Conservation (phyloP, 2,329 filamentous ascomycete species). For the Fusarium poae region DNA sequence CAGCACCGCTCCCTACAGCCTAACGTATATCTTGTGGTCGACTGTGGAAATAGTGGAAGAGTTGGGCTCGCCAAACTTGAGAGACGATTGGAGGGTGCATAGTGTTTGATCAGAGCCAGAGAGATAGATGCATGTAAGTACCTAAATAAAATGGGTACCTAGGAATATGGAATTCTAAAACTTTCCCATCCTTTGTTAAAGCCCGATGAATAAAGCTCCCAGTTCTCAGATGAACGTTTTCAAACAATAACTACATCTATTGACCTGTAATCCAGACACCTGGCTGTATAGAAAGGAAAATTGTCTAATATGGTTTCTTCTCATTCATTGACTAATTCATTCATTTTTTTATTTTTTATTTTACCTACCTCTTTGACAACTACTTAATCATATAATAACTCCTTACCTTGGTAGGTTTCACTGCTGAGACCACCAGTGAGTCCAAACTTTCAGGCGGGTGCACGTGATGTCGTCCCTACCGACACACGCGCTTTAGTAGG, state of each 20-base stretch:
- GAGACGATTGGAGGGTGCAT: constrained; percentile 10
- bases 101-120: not conserved
- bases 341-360: not conserved
- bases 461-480: constrained; percentile 39
- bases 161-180: constrained; percentile 4
- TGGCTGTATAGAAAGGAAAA: not conserved
- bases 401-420: constrained; percentile 2
- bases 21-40: too few species aligned
- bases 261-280: too few species aligned
- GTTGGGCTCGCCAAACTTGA: not conserved
- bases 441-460: constrained; percentile 6
- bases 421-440: constrained; percentile 14
- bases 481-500: constrained; percentile 7
- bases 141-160: constrained; percentile 15
- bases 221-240: not conserved
- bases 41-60: not conserved
- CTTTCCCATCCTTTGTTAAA: not conserved
- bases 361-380: not conserved
- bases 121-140: constrained; percentile 1
- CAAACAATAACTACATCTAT: too few species aligned
- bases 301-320: not conserved
- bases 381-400: not conserved
- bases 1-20: not conserved
- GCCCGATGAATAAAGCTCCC: not conserved
- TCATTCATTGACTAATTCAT: not conserved